phyloP scores from a whole-genome alignment of 1,139 yeast genomes.

The Protomyces arabidopsidicola region DNA sequence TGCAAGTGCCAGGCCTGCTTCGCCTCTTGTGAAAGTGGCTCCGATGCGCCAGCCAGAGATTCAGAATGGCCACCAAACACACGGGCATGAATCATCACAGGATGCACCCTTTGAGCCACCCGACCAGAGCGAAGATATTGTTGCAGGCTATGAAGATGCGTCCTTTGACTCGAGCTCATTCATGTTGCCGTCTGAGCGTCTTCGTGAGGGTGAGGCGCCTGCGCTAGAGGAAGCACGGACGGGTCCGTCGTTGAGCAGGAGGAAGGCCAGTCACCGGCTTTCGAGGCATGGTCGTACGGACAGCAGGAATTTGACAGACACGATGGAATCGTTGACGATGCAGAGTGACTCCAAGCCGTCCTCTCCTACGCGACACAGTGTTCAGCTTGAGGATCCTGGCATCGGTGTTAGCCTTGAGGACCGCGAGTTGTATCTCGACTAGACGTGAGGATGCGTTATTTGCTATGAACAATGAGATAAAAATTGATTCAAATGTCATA shows the following conservation, averaged over 20 bases:
- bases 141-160: not conserved
- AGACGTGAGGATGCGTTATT: not conserved
- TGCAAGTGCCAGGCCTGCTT: not conserved
- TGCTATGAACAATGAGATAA: not conserved
- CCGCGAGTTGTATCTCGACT: slow-evolving; percentile 14
- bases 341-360: not conserved
- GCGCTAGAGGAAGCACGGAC: not conserved
- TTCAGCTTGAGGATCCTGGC: not conserved
- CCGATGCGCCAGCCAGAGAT: not conserved
- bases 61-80: not conserved
- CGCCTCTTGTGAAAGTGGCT: not conserved
- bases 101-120: not conserved
- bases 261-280: slow-evolving; percentile 4
- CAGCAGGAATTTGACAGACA: not conserved
- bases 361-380: not conserved
- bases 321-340: not conserved
- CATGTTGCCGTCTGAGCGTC: not conserved
- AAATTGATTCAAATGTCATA: not conserved
- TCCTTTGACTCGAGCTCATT: not conserved
- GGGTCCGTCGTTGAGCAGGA: not conserved
- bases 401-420: slow-evolving; percentile 23
- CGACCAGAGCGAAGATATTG: not conserved
- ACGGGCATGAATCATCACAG: not conserved
- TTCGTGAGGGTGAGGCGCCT: not conserved
- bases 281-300: slow-evolving; percentile 13